Evolutionary conservation across 2,329 filamentous ascomycete species (phyloP).

Genomic region (Ophiostoma quercus): DNA sequence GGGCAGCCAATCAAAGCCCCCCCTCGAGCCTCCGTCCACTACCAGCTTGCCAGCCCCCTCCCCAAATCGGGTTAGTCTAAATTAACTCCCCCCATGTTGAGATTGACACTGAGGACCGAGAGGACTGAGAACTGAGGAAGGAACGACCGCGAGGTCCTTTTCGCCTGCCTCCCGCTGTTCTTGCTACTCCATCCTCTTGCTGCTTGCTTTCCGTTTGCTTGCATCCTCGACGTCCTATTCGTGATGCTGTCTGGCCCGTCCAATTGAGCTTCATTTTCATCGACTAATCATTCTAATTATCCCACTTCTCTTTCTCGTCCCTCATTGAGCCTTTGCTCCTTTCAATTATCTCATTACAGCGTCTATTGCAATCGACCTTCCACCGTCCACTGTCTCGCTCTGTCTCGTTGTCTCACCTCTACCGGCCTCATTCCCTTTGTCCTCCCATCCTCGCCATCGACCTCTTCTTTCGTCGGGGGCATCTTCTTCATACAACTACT

Average conservation of each 20-base stretch:
- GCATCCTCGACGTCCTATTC: constrained; percentile 19
- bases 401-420: not conserved
- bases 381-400: not conserved
- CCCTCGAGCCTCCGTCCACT: constrained; percentile 12
- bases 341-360: not conserved
- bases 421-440: constrained; percentile 13
- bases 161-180: constrained; percentile 19
- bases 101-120: not conserved
- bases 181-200: constrained; percentile 17
- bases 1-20: constrained; percentile 24
- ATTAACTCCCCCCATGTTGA: constrained; percentile 9
- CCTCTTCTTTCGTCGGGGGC: not conserved
- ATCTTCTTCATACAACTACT: not conserved
- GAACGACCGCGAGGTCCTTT: constrained; percentile 12
- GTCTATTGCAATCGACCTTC: not conserved
- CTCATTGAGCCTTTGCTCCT: constrained; percentile 9
- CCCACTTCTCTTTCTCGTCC: constrained; percentile 2
- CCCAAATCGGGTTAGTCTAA: constrained; percentile 25
- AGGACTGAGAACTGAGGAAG: not conserved
- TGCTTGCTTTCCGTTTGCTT: constrained; percentile 15
- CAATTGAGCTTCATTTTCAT: constrained; percentile 17
- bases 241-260: constrained; percentile 18
- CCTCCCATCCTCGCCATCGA: not conserved
- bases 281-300: no score
- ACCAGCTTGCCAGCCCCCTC: constrained; percentile 21